Evolutionary conservation across 2,329 filamentous ascomycete species (phyloP), one percentile per base, ranked within the genome.

Genomic region (Aurifilum marmelostoma): DNA sequence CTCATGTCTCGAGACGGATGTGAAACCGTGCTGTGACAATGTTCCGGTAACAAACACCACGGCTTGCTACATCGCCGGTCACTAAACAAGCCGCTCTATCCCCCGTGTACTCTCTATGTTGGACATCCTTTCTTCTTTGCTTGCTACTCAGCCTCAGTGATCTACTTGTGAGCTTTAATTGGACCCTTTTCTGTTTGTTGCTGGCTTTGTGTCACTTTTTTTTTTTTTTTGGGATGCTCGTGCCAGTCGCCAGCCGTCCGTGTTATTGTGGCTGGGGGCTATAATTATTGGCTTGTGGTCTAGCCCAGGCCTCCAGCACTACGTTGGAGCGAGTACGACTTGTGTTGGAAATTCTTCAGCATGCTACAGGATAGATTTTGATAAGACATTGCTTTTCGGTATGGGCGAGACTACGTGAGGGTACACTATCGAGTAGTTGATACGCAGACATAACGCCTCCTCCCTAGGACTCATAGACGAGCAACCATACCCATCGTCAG

Each of bases 21-120:
- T 70, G 69, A 70, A 70, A 70, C 69, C 56, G 29, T 64, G 63
- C 66, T 70, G 69, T 58, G 69, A 70, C 69, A 62, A 27, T 50
- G 61, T 18, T 63, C 69, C 67, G 58, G 65, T 29, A 41, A 68
- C 61, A 68, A 47, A 29, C 12, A n/a, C 12, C 16, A 56, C 52
- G 52, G 52, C 52, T 56, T 18, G 52, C 52, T 56, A 14, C 27
- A 56, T 27, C 24, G 52, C 52, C 24, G 52, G 52, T 47, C 52
- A 56, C 12, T 56, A 14, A 32, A 32, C n/a, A 32, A 29, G 21
- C 52, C 27, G 27, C 52, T 56, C 43, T 8, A n/a, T 18, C n/a
- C 24, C 32, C 52, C 6, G 27, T 29, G 5, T 56, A 8, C 27
- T 16, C 27, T 56, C 1, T 29, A 21, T 47, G 43, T n/a, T 56